Evolutionary conservation across 108 stramenopile genomes (phyloP).

Genomic region (Aurantiochytrium sp.): DNA sequence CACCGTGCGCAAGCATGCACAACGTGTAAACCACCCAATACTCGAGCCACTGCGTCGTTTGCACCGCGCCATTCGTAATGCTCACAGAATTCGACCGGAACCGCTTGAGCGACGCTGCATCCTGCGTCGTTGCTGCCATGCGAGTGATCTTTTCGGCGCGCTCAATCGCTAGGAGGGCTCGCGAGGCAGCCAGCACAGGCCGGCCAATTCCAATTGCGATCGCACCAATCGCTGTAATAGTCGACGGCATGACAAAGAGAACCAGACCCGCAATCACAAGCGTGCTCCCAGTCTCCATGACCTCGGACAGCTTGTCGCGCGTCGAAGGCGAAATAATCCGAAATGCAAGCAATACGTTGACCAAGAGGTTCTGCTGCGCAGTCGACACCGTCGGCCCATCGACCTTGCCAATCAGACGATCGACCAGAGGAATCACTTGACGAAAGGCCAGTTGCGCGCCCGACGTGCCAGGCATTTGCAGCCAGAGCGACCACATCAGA

Average conservation of each 20-base stretch:
- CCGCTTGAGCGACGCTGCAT: background rate
- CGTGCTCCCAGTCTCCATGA: background rate
- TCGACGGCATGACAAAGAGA: background rate
- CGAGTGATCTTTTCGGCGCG: background rate
- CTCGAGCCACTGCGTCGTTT: constrained; percentile 11
- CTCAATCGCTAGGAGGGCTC: background rate
- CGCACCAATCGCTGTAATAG: background rate
- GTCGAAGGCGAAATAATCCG: background rate
- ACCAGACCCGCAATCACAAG: background rate
- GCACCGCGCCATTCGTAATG: background rate
- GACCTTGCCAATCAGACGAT: background rate
- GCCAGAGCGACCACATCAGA: background rate
- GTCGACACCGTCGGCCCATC: background rate
- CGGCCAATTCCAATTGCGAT: background rate
- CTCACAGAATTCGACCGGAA: background rate
- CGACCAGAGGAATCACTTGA: background rate
- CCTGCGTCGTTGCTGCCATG: background rate
- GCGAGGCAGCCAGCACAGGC: background rate
- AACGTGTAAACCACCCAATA: background rate
- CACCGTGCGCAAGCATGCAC: background rate
- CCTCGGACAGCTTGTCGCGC: background rate
- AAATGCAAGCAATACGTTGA: background rate
- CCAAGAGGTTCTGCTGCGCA: background rate
- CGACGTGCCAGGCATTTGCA: background rate
- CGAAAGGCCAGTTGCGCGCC: background rate